These are phyloP conservation scores for Syzygium aqueum DNA, from an alignment of 345 rosid species.

Conservation along the genomic window DNA sequence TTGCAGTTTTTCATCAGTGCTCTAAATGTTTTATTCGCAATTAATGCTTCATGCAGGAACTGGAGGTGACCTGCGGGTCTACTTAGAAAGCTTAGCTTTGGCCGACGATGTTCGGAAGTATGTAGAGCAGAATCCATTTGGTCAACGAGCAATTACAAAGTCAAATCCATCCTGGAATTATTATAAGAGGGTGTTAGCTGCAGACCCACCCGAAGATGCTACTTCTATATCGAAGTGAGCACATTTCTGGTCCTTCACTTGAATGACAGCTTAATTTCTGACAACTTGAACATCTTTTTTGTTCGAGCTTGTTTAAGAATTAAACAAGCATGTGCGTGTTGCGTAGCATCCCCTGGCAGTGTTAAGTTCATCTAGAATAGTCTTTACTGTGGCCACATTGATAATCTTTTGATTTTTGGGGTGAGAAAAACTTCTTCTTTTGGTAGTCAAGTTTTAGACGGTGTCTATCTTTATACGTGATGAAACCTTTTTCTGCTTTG, in stretches of 20 bases:
- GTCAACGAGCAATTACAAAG: slow-evolving; percentile 60
- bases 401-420: neutral
- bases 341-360: no score
- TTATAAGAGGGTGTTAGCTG: no score
- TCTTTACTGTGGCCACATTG: neutral
- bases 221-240: no score
- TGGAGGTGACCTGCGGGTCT: slow-evolving; percentile 68
- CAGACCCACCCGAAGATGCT: no score
- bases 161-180: slow-evolving; percentile 23
- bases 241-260: no score
- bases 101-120: slow-evolving; percentile 51
- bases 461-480: neutral
- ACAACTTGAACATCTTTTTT: no score
- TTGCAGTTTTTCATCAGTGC: neutral
- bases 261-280: no score
- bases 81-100: slow-evolving; percentile 53
- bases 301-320: no score
- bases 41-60: slow-evolving; percentile 35
- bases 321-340: no score
- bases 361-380: no score
- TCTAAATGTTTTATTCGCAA: neutral
- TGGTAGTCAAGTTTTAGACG: neutral
- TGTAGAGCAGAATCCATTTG: slow-evolving; percentile 63
- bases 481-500: neutral
- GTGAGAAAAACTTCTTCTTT: neutral